phyloP scores from a whole-genome alignment of 2,329 filamentous ascomycete genomes.

The Fusarium sp. region DNA sequence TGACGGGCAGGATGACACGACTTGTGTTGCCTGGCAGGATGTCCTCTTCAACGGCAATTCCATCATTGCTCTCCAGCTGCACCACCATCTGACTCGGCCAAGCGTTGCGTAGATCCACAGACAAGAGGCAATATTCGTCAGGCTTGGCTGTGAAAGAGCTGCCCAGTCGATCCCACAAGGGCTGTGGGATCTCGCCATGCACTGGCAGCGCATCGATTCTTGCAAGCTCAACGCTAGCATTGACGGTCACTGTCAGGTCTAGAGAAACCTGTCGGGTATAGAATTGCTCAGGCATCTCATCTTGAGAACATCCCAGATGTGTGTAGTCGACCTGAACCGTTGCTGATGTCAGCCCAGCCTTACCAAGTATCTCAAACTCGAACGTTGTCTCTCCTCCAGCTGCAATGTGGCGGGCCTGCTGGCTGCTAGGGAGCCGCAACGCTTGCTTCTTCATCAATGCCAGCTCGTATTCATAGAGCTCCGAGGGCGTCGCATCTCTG shows the following conservation, averaged over 20 bases:
- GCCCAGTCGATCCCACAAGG: conserved; percentile 63
- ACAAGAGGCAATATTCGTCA: conserved; percentile 78
- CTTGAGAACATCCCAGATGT: conserved; percentile 74
- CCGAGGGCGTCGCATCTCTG: conserved; percentile 78
- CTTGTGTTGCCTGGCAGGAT: conserved; percentile 75
- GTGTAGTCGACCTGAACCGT: conserved; percentile 88
- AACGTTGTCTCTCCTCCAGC: conserved; percentile 76
- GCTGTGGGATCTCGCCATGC: conserved; percentile 69
- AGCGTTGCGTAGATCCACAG: conserved; percentile 86
- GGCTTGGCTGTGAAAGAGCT: conserved; percentile 50
- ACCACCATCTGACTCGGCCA: conserved; percentile 85
- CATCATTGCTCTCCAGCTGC: conserved; percentile 64
- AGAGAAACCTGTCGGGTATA: conserved; percentile 85
- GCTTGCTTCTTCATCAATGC: conserved; percentile 80
- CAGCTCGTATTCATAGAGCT: conserved; percentile 86
- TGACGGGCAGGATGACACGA: conserved; percentile 79
- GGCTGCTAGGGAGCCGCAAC: conserved; percentile 63
- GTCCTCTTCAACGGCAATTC: conserved; percentile 60
- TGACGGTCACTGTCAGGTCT: conserved; percentile 87
- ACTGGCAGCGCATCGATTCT: conserved; percentile 83
- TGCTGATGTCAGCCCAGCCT: conserved; percentile 82
- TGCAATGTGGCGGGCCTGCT: conserved; percentile 67
- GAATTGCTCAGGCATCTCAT: conserved; percentile 75
- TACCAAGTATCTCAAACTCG: conserved; percentile 85
- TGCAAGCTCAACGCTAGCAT: conserved; percentile 84